These are phyloP conservation scores for Magnusiomyces tetraspermus DNA, from an alignment of 1,139 yeast genomes.

Conservation along the genomic window DNA sequence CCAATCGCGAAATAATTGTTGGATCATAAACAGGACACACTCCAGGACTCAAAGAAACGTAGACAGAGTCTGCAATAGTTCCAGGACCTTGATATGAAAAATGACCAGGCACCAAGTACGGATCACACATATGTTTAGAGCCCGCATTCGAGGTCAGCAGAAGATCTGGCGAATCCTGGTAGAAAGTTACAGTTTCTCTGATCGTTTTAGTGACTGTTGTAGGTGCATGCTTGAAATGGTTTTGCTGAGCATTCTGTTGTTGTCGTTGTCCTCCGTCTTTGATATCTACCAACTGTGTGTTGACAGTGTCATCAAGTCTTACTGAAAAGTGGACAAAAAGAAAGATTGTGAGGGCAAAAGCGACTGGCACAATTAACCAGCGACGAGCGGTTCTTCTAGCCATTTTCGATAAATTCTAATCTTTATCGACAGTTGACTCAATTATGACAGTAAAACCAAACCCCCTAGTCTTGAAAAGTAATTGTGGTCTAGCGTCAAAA, in stretches of 20 bases:
- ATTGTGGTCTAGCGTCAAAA: too few species aligned
- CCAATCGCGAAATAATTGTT: slow-evolving; percentile 3
- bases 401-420: not conserved
- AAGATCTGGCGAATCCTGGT: not conserved
- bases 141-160: not conserved
- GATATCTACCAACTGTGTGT: not conserved
- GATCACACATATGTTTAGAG: slow-evolving; percentile 10
- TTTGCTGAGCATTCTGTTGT: not conserved
- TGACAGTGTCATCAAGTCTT: not conserved
- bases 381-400: not conserved
- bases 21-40: slow-evolving; percentile 15
- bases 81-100: slow-evolving; percentile 6
- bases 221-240: not conserved
- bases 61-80: not conserved
- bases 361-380: slow-evolving; percentile 1
- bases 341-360: not conserved
- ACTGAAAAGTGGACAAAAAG: not conserved
- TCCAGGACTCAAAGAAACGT: slow-evolving; percentile 6
- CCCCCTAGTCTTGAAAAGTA: too few species aligned
- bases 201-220: slow-evolving; percentile 3
- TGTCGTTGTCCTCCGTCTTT: not conserved
- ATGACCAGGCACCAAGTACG: slow-evolving; percentile 14
- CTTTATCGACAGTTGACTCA: not conserved
- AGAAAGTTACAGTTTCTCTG: not conserved
- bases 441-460: too few species aligned